phyloP scores from a whole-genome alignment of 129 eudicot species.

The Ambrosia trifida region DNA sequence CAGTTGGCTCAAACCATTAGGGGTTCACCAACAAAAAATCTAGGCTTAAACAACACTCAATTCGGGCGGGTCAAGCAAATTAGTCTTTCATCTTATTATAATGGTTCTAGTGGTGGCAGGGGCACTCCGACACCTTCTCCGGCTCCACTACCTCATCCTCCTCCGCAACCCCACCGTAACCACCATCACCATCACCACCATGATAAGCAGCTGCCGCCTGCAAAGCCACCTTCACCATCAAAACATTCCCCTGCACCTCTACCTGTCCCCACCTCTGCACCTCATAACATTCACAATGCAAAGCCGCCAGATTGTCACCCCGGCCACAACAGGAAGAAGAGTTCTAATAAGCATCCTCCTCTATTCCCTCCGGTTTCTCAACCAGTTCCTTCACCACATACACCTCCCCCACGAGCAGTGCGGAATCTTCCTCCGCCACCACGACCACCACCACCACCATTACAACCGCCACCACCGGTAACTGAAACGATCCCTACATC shows the following conservation, averaged over 20 bases:
- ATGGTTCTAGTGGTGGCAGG: constrained; percentile 37
- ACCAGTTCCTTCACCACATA: constrained; percentile 45
- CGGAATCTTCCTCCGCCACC: constrained; percentile 18
- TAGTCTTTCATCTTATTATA: constrained; percentile 73
- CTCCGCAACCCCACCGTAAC: constrained; percentile 52
- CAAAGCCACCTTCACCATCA: constrained; percentile 63
- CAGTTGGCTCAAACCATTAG: constrained; percentile 83
- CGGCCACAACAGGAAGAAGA: constrained; percentile 38
- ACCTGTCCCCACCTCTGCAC: constrained; percentile 43
- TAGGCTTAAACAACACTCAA: constrained; percentile 85
- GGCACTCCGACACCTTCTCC: constrained; percentile 60
- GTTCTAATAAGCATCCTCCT: constrained; percentile 45
- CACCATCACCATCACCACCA: constrained; percentile 60
- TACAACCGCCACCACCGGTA: constrained; percentile 36
- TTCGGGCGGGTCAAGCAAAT: constrained; percentile 93
- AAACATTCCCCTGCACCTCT: constrained; percentile 44
- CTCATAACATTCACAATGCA: constrained; percentile 39
- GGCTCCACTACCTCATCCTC: constrained; percentile 52
- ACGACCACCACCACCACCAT: constrained; percentile 26
- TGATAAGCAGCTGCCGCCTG: constrained; percentile 42
- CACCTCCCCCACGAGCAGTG: constrained; percentile 29
- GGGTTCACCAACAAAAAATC: constrained; percentile 74
- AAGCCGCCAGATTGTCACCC: constrained; percentile 58
- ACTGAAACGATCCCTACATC: constrained; percentile 47
- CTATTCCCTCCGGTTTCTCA: constrained; percentile 47